Evolutionary conservation across 106 monocot species (phyloP), one percentile per base, ranked within the genome.

Genomic region (Apostasia ramifera): DNA sequence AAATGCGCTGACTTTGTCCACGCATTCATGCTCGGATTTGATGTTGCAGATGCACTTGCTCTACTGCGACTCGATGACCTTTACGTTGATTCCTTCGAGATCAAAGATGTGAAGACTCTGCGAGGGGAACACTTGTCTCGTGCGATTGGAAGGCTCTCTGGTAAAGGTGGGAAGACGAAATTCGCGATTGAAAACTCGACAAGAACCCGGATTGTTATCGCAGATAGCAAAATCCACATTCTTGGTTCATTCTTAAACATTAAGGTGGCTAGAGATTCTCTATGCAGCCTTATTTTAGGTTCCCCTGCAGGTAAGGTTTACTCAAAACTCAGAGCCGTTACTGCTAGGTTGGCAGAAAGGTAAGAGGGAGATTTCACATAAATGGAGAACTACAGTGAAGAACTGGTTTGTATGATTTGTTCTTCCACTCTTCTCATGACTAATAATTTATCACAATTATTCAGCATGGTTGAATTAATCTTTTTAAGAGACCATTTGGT

Each of bases 1-100:
- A 95, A 95, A 63, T 88, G 91, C 67, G 80, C 88, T 4, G 95
- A 95, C 67, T 95, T 95, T 58, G 80, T 95, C 40, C 86, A 91
- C 67, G 95, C 91, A 2, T 94, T 91, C 78, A 91, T 95, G 91
- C 88, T 90, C 41, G 94, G 90, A 5, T 94, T 94, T 42, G 87
- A 85, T 51, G 56, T 94, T n/a, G 72, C 85, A 1, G 94, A 94
- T 70, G 91, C 85, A 1, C 11, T 94, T 11, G 94, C 91, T 13
- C 78, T 95, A n/a, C 66, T 95, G 3, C 95, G 91, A 42, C 68
- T 95, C 3, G 95, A 95, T 68, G 91, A 95, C 66, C 77, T 95
- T 2, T 95, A 95, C 59, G 83, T 95, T 0, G 95, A 95, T 46
- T 88, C 88, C 6, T 95, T 95, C 57, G 95, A 95, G 82, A 95